Evolutionary conservation across 176 grass and related monocot species (phyloP), one percentile per base, ranked within the genome.

Genomic region (Carex pumila): DNA sequence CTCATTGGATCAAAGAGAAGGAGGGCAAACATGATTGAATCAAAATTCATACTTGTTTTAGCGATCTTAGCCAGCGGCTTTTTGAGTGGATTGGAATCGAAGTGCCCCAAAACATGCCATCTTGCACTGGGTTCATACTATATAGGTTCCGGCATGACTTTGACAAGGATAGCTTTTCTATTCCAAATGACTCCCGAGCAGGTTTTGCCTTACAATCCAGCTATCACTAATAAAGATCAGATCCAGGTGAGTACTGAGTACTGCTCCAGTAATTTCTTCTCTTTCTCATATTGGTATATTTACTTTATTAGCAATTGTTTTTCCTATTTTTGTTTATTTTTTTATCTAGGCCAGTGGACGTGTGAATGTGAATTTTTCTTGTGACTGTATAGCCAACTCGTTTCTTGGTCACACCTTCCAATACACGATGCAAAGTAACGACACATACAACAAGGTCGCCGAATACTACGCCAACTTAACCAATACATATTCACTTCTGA

Each of bases 101-200:
- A 34, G 34, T 85, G 87, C 65, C 82, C 41, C 21, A 75, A 55
- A 61, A 71, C 55, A 57, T 89, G 87, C 90, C 50, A 31, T 62
- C 83, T 81, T 53, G 90, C 94, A 21, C 88, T 94, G 0, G 95
- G 37, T 6, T 88, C 95, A 56, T 94, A 89, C 87, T 86, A 54
- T 21, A 3, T 95, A 61, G 0, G 2, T 15, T 1, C 0, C 25
- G 6, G 62, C n/a, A n/a, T 85, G 74, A 98, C 80, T 84, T 85
- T 81, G n/a, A n/a, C n/a, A n/a, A n/a, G n/a, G n/a, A 90, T 95
- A 85, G 50, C 81, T 0, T 0, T 0, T 0, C 90, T 94, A 39
- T 97, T 94, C 85, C 10, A 0, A 8, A 30, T 82, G 78, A 0
- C 0, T 12, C 79, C 70, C 72, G 53, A 1, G 7, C 0, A 2